These are phyloP conservation scores for Phytopythium delawarense DNA, from an alignment of 352 stramenopile genomes.

Conservation along the genomic window DNA sequence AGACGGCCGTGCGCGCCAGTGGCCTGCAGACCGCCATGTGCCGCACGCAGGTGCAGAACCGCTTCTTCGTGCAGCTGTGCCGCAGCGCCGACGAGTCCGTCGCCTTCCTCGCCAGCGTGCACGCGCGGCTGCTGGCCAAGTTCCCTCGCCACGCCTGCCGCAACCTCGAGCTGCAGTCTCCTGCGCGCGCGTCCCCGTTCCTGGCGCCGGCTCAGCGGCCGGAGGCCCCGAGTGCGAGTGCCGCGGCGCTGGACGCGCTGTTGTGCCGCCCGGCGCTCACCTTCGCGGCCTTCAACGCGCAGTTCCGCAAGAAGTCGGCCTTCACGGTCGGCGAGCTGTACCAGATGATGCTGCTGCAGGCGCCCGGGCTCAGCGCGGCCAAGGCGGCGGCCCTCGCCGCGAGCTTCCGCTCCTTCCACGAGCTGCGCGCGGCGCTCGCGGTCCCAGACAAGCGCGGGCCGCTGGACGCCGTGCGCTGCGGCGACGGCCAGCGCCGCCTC, in stretches of 20 bases:
- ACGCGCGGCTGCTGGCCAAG: constrained; percentile 53
- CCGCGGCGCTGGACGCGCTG: constrained; percentile 18
- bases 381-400: constrained; percentile 43
- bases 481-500: constrained; percentile 45
- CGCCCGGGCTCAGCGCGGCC: constrained; percentile 46
- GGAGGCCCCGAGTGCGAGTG: neutral
- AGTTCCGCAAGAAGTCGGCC: constrained; percentile 72
- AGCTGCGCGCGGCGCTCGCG: constrained; percentile 35
- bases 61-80: constrained; percentile 81
- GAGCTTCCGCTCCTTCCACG: constrained; percentile 45
- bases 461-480: constrained; percentile 42
- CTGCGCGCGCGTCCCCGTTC: constrained; percentile 10
- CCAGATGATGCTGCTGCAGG: constrained; percentile 83
- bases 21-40: constrained; percentile 71
- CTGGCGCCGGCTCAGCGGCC: constrained; percentile 4
- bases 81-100: constrained; percentile 78
- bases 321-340: constrained; percentile 74
- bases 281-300: constrained; percentile 61
- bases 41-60: constrained; percentile 75
- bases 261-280: constrained; percentile 47
- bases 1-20: constrained; percentile 55
- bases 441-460: constrained; percentile 26
- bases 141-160: constrained; percentile 35
- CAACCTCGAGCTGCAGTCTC: constrained; percentile 23
- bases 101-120: constrained; percentile 59